Evolutionary conservation across 345 rosid species (phyloP).

Genomic region (Camelina laxa): DNA sequence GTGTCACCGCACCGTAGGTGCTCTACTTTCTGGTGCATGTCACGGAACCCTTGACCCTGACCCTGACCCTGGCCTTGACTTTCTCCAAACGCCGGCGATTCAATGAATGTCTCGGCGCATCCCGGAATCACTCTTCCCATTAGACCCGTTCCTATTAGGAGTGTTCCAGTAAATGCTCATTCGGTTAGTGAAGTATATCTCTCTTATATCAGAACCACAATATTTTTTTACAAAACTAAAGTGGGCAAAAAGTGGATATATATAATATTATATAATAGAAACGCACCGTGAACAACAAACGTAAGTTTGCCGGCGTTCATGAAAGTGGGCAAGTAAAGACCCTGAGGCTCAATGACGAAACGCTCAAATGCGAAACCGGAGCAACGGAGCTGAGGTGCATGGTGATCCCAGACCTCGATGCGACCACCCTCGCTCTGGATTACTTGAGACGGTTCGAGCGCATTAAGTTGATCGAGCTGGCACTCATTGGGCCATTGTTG

Average conservation of each 20-base stretch:
- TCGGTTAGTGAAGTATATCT: background rate
- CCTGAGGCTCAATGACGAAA: slow-evolving; percentile 52
- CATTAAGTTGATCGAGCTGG: slow-evolving; percentile 52
- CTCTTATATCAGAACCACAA: background rate
- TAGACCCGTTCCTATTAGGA: slow-evolving; percentile 48
- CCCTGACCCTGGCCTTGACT: slow-evolving; percentile 29
- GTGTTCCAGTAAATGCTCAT: background rate
- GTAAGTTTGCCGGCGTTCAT: slow-evolving; percentile 50
- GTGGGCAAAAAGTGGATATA: background rate
- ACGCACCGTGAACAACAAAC: slow-evolving; percentile 54
- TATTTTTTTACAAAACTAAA: background rate
- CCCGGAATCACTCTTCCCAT: slow-evolving; percentile 54
- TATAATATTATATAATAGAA: too few relatives aligned
- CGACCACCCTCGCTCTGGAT: slow-evolving; percentile 58
- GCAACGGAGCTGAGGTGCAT: slow-evolving; percentile 63
- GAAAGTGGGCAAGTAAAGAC: slow-evolving; percentile 62
- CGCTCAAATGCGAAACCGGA: slow-evolving; percentile 56
- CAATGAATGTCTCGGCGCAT: slow-evolving; percentile 69
- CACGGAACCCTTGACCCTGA: slow-evolving; percentile 42
- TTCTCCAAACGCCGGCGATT: slow-evolving; percentile 37
- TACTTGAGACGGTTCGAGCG: slow-evolving; percentile 53
- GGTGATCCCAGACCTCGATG: slow-evolving; percentile 60
- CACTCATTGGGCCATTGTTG: slow-evolving; percentile 51
- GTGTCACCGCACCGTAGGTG: slow-evolving; percentile 56
- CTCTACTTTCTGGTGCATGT: slow-evolving; percentile 65